phyloP scores from a whole-genome alignment of 129 eudicot species.

The Lonicera japonica region DNA sequence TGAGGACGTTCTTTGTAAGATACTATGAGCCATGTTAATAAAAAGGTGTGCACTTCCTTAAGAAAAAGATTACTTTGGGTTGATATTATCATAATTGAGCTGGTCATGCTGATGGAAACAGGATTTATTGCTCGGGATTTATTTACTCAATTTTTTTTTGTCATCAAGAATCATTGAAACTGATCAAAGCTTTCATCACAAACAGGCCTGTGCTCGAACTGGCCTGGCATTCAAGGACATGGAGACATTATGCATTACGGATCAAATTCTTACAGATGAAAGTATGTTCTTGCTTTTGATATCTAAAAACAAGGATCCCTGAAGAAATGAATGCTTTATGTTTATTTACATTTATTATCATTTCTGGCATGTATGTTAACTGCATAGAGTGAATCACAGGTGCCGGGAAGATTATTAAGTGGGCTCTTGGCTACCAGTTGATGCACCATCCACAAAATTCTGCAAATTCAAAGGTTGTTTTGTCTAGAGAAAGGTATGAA shows the following conservation, averaged over 20 bases:
- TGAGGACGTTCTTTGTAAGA: too few relatives aligned
- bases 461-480: constrained; percentile 44
- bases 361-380: not conserved
- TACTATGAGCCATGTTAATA: too few relatives aligned
- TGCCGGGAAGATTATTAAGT: constrained; percentile 83
- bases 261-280: constrained; percentile 70
- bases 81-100: too few relatives aligned
- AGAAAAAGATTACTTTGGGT: not conserved
- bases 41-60: too few relatives aligned
- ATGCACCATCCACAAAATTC: constrained; percentile 52
- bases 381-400: constrained; percentile 55
- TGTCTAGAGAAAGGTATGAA: constrained; percentile 69
- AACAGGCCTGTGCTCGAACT: constrained; percentile 60
- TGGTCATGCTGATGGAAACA: too few relatives aligned
- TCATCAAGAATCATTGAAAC: too few relatives aligned
- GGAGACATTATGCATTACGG: constrained; percentile 71
- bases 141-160: too few relatives aligned
- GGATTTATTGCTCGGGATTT: too few relatives aligned
- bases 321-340: constrained; percentile 1
- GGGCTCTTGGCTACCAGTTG: constrained; percentile 82
- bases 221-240: constrained; percentile 70
- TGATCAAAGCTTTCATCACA: not conserved
- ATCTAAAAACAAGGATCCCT: not conserved
- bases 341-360: not conserved
- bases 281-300: constrained; percentile 33